Conservation (phyloP, 257 asterid genomes). For the Penstemon newberryi region DNA sequence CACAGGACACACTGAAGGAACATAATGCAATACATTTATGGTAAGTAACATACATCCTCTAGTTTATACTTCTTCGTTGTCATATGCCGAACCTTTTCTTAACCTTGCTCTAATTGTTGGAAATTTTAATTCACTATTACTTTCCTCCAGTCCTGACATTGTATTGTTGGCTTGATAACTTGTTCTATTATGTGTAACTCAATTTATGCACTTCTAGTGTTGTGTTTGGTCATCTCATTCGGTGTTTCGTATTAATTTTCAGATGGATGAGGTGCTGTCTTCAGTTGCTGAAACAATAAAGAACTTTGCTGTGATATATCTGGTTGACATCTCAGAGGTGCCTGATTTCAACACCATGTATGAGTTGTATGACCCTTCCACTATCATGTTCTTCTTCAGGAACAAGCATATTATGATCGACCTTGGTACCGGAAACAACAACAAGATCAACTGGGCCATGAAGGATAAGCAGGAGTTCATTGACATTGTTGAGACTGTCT, state of each 20-base stretch:
- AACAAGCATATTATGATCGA: constrained; percentile 98
- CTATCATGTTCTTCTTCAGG: constrained; percentile 91
- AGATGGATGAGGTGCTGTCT: constrained; percentile 91
- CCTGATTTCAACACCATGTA: constrained; percentile 98
- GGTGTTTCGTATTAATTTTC: constrained; percentile 20
- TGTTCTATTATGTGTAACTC: neutral
- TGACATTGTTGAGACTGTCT: constrained; percentile 92
- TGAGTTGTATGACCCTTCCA: constrained; percentile 90
- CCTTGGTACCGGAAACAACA: constrained; percentile 95
- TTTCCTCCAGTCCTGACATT: neutral
- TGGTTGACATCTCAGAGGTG: constrained; percentile 85
- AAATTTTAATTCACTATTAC: neutral
- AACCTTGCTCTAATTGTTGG: neutral
- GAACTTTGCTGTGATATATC: constrained; percentile 84
- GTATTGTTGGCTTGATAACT: neutral
- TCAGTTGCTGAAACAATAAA: constrained; percentile 86
- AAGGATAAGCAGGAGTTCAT: constrained; percentile 97
- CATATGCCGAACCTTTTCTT: constrained; percentile 2
- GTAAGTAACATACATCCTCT: neutral
- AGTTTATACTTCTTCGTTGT: neutral
- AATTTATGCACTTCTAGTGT: neutral
- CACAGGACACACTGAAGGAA: neutral
- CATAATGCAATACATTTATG: neutral
- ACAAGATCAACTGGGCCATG: constrained; percentile 96
- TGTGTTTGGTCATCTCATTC: constrained; percentile 4